Conservation (phyloP, 2,329 filamentous ascomycete species). For the Pseudocercospora ulei region DNA sequence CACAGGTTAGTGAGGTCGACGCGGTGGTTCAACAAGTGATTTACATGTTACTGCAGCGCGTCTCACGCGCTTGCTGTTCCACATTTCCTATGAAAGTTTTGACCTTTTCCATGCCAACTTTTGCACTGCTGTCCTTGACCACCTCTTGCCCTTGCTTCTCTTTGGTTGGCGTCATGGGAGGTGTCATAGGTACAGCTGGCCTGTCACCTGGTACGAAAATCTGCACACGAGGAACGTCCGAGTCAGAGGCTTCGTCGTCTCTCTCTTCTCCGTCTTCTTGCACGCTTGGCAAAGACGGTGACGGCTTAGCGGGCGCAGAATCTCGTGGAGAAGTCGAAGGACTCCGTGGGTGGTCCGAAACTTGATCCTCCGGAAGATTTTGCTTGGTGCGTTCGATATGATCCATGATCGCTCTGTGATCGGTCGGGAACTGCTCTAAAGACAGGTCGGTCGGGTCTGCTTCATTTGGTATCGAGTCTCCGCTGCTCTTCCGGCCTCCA, state of each 20-base stretch:
- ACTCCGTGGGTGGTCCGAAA: conserved; percentile 12
- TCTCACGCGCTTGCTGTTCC: conserved; percentile 6
- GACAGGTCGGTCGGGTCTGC: conserved; percentile 30
- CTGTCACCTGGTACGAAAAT: conserved; percentile 14
- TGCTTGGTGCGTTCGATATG: conserved; percentile 28
- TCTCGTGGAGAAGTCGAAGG: conserved; percentile 11
- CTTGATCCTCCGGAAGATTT: conserved; percentile 24
- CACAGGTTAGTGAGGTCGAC: conserved; percentile 1
- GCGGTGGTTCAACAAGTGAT: neutral
- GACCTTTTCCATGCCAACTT: conserved; percentile 12
- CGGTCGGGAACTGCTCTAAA: conserved; percentile 32
- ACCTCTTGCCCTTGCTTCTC: conserved; percentile 14
- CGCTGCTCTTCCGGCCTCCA: conserved; percentile 16
- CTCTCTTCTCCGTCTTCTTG: conserved; percentile 26
- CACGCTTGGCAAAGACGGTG: conserved; percentile 26
- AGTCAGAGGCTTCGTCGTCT: conserved; percentile 11
- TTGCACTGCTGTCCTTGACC: conserved; percentile 12
- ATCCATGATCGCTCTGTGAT: conserved; percentile 32
- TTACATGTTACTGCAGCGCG: conserved; percentile 9
- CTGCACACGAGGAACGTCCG: conserved; percentile 13
- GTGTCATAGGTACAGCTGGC: conserved; percentile 29
- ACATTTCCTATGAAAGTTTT: conserved; percentile 16
- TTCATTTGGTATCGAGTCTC: conserved; percentile 18
- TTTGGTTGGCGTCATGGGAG: conserved; percentile 32
- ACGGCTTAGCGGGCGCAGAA: conserved; percentile 15